Base-by-base conservation (phyloP, 129 eudicot genomes). In the Smallanthus sonchifolius region DNA sequence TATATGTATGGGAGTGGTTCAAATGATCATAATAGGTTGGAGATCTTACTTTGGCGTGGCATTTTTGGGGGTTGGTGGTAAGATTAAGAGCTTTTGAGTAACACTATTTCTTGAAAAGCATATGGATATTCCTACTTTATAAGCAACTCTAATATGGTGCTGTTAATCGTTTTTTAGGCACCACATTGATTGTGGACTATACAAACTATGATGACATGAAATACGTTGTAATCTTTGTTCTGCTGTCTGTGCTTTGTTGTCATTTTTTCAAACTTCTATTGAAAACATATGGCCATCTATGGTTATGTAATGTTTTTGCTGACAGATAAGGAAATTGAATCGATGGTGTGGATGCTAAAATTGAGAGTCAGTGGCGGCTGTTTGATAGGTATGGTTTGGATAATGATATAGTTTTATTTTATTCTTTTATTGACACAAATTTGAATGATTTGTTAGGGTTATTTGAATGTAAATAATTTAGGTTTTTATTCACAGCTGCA, bases 151-250 rank as follows among this genome's bases (percentile, higher is more conserved):
- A 69, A 20, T 28, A 56, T 65, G 73, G 6, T 34, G 57, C 55
- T 69, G 32, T 54, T 5, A 7, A 32, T 48, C 65, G 8, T n/a
- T 44, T 67, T 81, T 75, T 86, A 93, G 98, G 96, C 35, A 87
- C 96, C 45, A 93, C 96, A 4, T 96, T 96, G 78, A 81, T 93
- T 65, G 95, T 90, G 66, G 98, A 93, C 86, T 93, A 93, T 72
- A 93, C 96, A 65, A 93, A 84, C 72, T 87, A 86, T 67, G 98
- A 93, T 75, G 98, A 93, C 85, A 87, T 93, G 98, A 93, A 90
- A 84, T 89, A 86, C 77, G 96, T 96, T 77, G 98, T 93, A 75
- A 82, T 83, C 76, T 45, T 2, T 32, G 11, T 61, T 43, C 1
- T 24, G 28, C 45, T 42, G 59, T n/a, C 38, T 14, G n/a, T 28